phyloP scores from a whole-genome alignment of 1,284 basidiomycete species.

The Gomphus sp. region DNA sequence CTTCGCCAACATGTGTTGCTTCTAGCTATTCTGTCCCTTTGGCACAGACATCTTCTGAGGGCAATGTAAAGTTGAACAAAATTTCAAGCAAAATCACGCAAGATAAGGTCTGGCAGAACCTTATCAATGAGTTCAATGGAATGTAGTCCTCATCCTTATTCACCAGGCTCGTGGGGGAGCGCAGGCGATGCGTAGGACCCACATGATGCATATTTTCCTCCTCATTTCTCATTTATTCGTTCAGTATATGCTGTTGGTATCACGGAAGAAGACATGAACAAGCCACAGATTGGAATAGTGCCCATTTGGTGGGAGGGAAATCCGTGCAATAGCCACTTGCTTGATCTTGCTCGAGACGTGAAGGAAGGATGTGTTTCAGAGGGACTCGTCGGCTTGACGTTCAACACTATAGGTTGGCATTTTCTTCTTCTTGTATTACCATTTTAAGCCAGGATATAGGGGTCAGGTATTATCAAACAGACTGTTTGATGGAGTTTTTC shows the following conservation, averaged over 20 bases:
- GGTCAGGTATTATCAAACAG: constrained; percentile 43
- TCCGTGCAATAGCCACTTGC: constrained; percentile 77
- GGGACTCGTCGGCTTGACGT: constrained; percentile 66
- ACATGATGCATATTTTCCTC: background rate
- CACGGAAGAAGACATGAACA: constrained; percentile 72
- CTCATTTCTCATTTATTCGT: constrained; percentile 4
- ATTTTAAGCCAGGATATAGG: constrained; percentile 19
- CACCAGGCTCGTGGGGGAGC: constrained; percentile 59
- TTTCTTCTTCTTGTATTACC: background rate
- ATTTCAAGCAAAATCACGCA: constrained; percentile 61
- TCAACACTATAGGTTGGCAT: constrained; percentile 59
- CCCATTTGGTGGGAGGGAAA: constrained; percentile 88
- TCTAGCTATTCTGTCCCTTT: constrained; percentile 15
- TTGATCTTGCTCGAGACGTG: constrained; percentile 65
- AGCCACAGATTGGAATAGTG: constrained; percentile 81
- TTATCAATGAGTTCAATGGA: background rate
- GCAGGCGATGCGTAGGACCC: constrained; percentile 70
- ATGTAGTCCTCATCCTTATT: background rate
- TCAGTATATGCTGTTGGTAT: constrained; percentile 71
- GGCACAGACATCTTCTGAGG: background rate
- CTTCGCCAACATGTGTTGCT: background rate
- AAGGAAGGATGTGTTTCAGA: constrained; percentile 72
- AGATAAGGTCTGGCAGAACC: constrained; percentile 41
- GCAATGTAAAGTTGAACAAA: constrained; percentile 50
- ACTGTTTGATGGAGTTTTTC: background rate